These are phyloP conservation scores for Xylaria castorea DNA, from an alignment of 495 filamentous ascomycete species.

Conservation along the genomic window DNA sequence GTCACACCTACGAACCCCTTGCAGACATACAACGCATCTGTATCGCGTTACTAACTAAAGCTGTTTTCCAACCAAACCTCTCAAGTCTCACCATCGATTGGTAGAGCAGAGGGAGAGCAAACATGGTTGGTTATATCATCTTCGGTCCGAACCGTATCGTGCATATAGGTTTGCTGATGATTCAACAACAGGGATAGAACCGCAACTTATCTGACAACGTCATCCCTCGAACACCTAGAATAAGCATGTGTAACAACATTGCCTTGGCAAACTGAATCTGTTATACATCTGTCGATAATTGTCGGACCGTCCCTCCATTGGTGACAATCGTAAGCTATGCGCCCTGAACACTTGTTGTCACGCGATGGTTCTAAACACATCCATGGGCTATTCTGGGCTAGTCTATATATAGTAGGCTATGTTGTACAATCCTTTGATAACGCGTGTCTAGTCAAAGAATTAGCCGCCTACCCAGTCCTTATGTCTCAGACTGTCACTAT, in stretches of 20 bases:
- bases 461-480: background rate
- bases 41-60: background rate
- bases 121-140: background rate
- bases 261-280: background rate
- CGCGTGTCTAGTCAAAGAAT: background rate
- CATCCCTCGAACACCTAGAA: background rate
- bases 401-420: background rate
- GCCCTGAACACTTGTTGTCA: background rate
- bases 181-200: background rate
- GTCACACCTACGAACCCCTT: background rate
- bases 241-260: background rate
- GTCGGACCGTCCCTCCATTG: background rate
- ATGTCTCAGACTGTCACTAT: constrained; percentile 4
- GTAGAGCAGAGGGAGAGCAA: background rate
- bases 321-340: background rate
- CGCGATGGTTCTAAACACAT: too few relatives aligned
- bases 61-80: background rate
- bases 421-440: background rate
- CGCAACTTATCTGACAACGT: background rate
- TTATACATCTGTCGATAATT: background rate
- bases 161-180: background rate
- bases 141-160: background rate
- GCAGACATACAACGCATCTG: constrained; percentile 3
- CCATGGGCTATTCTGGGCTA: background rate
- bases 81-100: background rate